Evolutionary conservation across 192 early-diverging fungal genomes (phyloP).

Genomic region (Phycomyces blakesleeanus): DNA sequence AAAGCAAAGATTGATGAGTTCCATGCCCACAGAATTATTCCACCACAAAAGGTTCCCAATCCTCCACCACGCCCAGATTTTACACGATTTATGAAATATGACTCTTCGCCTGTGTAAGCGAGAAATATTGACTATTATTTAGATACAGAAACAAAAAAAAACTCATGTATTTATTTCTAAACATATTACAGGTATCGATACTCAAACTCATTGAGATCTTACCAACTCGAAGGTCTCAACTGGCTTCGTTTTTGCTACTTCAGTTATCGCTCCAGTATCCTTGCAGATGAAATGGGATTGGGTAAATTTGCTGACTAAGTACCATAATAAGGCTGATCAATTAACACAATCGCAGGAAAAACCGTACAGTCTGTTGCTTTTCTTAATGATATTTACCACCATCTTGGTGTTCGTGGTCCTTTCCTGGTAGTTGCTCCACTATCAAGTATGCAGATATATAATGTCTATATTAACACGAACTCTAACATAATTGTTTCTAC

Average conservation of each 20-base stretch:
- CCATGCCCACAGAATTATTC: constrained; percentile 55
- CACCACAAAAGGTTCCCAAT: constrained; percentile 43
- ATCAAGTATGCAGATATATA: constrained; percentile 33
- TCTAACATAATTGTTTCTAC: no score
- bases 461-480: neutral
- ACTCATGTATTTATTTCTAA: no score
- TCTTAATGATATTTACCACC: constrained; percentile 62
- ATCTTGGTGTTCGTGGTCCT: constrained; percentile 63
- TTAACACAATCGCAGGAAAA: constrained; percentile 26
- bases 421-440: constrained; percentile 68
- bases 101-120: constrained; percentile 51
- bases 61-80: constrained; percentile 42
- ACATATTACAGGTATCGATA: constrained; percentile 57
- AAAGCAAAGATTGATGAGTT: constrained; percentile 66
- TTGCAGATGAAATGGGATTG: constrained; percentile 92
- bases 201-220: constrained; percentile 65
- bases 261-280: constrained; percentile 73
- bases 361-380: constrained; percentile 77
- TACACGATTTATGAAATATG: constrained; percentile 50
- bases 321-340: neutral
- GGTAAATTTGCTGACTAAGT: constrained; percentile 46
- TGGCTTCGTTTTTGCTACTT: constrained; percentile 83
- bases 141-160: no score
- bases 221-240: constrained; percentile 82
- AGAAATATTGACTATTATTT: no score